Evolutionary conservation across 2,329 filamentous ascomycete species (phyloP), one percentile per base, ranked within the genome.

Genomic region (Trichoderma brevicompactum): DNA sequence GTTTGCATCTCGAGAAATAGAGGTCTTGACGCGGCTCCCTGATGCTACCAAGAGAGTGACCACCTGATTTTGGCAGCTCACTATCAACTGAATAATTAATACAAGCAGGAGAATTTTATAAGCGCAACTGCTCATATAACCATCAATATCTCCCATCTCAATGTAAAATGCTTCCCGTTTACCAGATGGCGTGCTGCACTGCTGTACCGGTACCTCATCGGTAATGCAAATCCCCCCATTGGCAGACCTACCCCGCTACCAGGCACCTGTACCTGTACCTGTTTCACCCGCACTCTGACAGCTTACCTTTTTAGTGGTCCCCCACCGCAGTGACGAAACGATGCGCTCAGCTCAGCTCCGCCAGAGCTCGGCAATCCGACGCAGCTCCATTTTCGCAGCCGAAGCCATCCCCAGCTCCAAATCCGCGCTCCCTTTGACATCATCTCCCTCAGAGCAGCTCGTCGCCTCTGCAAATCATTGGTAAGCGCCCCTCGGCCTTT

Each of bases 321-420:
- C 61, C 50, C 52, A 50, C 61, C 49, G 50, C 9, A 65, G 70
- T 74, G 73, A 74, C 73, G 73, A 74, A 71, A 73, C 65, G 68
- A 67, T 73, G 72, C 72, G 67, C 67, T 72, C 69, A 71, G 65
- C 61, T 43, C 52, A 71, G 65, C 61, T 43, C 52, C 65, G 56
- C 44, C 56, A 53, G 46, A 68, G 67, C 68, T 74, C 73, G 72
- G 72, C 68, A 72, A 70, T 70, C 68, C 68, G 71, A 71, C 19
- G 64, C 40, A 63, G 50, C 50, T 64, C 61, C 61, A 64, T 55
- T 61, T 61, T 32, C 58, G 46, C 38, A 49, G 46, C 19, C 53
- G 13, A 19, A 41, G 19, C 23, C 23, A 5, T 28, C 23, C 19
- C 23, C 19, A 34, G 32, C 54, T 43, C n/a, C 50, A n/a, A 53